Base-by-base conservation (phyloP, 2,329 filamentous ascomycete species). In the Chalara sp. region DNA sequence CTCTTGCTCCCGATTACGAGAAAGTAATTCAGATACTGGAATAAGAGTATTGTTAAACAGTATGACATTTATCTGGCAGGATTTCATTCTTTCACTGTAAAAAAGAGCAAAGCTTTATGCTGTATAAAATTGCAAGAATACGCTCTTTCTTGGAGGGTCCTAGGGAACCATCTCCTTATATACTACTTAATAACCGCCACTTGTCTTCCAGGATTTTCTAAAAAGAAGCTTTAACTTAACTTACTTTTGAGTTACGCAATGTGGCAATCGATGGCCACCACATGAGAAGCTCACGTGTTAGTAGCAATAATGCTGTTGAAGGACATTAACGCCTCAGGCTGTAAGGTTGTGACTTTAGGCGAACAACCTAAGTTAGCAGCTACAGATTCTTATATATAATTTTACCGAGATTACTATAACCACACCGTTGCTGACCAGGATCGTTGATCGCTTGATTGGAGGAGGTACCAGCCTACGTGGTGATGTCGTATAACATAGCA, bases 201-300 rank as follows among this genome's bases (percentile, higher is more conserved):
- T 49, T 49, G 29, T 33, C 40, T 49, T 49, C 40, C 32, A 49
- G 47, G 5, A 49, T 49, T 44, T 49, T 49, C 47, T 49, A 39
- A 39, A 39, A 39, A 2, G 35, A 13, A 3, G 35, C 3, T 39
- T 39, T 39, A 39, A 13, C 35, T 39, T 39, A 39, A 39, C 35
- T 39, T 39, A 11, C 13, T 39, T 10, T 10, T 10, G 35, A 39
- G 35, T 39, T 39, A 11, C 35, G 35, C 35, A 39, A 39, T 39
- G 35, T 39, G 35, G 13, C 35, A 39, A 39, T 39, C 35, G 35
- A 39, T 39, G 35, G 35, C 35, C 35, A 39, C 35, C 35, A 39
- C 13, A 3, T 21, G 21, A 21, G 3, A 21, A 21, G 21, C 3
- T 11, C 35, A 39, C 13, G 35, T 39, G 35, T 39, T 13, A 10